Evolutionary conservation across 179 eudicot species (phyloP).

Genomic region (Beta lomatogona): DNA sequence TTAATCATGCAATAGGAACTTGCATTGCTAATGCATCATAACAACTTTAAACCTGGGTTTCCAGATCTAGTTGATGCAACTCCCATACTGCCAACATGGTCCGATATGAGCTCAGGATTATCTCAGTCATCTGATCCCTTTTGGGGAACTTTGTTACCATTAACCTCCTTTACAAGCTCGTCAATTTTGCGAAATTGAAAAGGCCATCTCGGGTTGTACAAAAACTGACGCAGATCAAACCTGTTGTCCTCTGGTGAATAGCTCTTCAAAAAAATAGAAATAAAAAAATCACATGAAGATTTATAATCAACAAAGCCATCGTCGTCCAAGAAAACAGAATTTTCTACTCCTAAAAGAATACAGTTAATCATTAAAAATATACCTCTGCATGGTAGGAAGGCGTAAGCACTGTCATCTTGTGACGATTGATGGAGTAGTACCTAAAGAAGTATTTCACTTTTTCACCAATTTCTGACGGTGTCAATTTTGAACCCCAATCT

Average conservation of each 20-base stretch:
- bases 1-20: background rate
- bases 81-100: background rate
- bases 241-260: constrained; percentile 95
- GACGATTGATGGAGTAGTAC: constrained; percentile 92
- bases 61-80: constrained; percentile 71
- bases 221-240: constrained; percentile 91
- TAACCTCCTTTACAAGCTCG: constrained; percentile 55
- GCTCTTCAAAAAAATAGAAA: constrained; percentile 53
- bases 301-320: background rate
- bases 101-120: constrained; percentile 26
- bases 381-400: constrained; percentile 99
- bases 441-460: constrained; percentile 95
- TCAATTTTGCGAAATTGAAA: constrained; percentile 88
- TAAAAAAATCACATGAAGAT: background rate
- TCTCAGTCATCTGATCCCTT: constrained; percentile 35
- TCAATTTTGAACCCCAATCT: constrained; percentile 78
- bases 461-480: constrained; percentile 79
- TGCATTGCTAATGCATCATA: background rate
- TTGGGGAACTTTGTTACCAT: constrained; percentile 44
- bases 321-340: background rate
- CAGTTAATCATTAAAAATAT: constrained; percentile 5
- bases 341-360: too few relatives aligned
- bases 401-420: constrained; percentile 93
- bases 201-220: constrained; percentile 92
- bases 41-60: constrained; percentile 63